Percentiles rank a stretch among this genome's conserved stretches.
phyloP scores from a whole-genome alignment of 1,284 basidiomycete species.

The Leccinum griseonigrum region DNA sequence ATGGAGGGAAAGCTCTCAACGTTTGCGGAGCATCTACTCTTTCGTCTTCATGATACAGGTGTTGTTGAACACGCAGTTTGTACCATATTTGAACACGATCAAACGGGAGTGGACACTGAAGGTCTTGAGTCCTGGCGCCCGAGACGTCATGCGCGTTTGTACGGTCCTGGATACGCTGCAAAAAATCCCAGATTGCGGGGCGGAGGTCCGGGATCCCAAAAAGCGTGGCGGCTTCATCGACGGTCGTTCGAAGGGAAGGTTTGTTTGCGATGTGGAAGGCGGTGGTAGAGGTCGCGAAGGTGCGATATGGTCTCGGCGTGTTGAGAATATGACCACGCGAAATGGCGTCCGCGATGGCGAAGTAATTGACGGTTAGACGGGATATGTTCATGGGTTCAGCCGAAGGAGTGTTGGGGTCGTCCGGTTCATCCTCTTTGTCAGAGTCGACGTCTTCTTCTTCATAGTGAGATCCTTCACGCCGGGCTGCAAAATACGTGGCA shows the following conservation, averaged over 20 bases:
- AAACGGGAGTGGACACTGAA: background rate
- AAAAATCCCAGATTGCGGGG: background rate
- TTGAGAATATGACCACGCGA: background rate
- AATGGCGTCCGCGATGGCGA: background rate
- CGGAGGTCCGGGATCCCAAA: background rate
- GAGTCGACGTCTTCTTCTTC: background rate
- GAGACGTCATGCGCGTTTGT: background rate
- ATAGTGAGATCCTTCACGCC: background rate
- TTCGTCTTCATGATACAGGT: background rate
- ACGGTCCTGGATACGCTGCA: background rate
- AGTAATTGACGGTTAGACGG: background rate
- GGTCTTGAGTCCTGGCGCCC: background rate
- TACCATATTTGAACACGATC: background rate
- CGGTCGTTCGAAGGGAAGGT: background rate
- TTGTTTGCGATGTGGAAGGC: background rate
- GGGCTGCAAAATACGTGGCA: background rate
- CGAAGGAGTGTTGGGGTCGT: background rate
- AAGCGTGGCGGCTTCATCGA: background rate
- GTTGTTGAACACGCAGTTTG: background rate
- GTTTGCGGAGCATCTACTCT: background rate
- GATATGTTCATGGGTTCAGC: background rate
- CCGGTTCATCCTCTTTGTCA: background rate
- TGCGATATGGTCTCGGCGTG: background rate
- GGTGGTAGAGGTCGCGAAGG: background rate
- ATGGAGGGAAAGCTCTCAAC: background rate